A percentile compares a stretch with the other conserved stretches of the same genome.
Evolutionary conservation across 78 protist genomes (phyloP).

Genomic region (Dictyostelium firmibasis): DNA sequence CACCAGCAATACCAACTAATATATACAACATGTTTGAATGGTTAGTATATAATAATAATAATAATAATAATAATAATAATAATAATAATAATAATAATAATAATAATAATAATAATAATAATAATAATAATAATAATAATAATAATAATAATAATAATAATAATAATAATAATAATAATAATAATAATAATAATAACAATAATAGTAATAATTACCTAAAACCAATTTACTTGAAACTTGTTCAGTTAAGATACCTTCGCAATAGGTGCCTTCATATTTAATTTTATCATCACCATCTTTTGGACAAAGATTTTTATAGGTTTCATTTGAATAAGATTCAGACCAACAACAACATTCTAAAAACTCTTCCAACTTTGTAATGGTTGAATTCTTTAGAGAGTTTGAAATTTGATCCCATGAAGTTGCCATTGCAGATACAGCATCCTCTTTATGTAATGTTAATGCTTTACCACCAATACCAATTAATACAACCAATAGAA

Average conservation of each 20-base stretch:
- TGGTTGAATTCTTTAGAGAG: not conserved
- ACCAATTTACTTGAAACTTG: not conserved
- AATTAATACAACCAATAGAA: slow-evolving; percentile 51
- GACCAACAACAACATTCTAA: slow-evolving; percentile 48
- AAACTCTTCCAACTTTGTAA: not conserved
- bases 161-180: no score
- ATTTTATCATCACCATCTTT: not conserved
- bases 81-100: no score
- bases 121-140: no score
- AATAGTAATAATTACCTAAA: not conserved
- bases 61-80: no score
- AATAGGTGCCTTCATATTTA: not conserved
- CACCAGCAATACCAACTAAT: slow-evolving; percentile 42
- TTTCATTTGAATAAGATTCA: not conserved
- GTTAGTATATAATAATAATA: not conserved
- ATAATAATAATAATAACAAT: not conserved
- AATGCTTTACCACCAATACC: slow-evolving; percentile 72
- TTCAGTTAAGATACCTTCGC: not conserved
- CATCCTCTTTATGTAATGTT: slow-evolving; percentile 35
- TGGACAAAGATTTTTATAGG: not conserved
- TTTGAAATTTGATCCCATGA: slow-evolving; percentile 9
- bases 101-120: no score
- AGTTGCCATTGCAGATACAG: not conserved
- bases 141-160: no score
- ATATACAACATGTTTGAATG: no score